Conservation (phyloP, 202 grass and related monocot genomes). For the Zizania palustris region DNA sequence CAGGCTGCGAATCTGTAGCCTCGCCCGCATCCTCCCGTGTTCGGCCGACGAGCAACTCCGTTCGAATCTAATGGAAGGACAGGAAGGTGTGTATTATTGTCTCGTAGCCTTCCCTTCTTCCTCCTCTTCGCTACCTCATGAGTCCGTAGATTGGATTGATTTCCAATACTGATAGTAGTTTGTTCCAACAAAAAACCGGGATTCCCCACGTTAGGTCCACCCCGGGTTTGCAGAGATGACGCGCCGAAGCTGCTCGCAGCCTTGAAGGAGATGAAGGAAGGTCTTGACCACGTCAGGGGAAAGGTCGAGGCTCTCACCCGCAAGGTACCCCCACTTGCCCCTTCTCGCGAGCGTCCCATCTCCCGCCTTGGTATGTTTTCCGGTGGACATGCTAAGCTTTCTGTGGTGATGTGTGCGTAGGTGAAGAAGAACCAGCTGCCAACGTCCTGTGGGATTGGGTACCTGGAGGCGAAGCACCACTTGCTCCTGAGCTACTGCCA, state of each 20-base stretch:
- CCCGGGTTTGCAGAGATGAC: slow-evolving; percentile 16
- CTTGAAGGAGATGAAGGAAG: slow-evolving; percentile 69
- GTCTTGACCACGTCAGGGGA: slow-evolving; percentile 51
- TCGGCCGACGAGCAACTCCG: too few species aligned
- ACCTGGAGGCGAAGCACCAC: slow-evolving; percentile 80
- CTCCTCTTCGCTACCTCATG: too few species aligned
- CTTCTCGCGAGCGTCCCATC: background rate
- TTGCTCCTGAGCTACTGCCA: slow-evolving; percentile 82
- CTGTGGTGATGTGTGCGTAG: slow-evolving; percentile 30
- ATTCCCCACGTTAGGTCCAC: too few species aligned
- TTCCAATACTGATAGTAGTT: too few species aligned
- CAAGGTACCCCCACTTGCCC: slow-evolving; percentile 37
- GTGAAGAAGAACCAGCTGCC: slow-evolving; percentile 65
- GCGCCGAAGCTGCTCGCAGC: slow-evolving; percentile 54
- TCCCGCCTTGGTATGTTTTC: background rate
- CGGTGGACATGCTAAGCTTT: too few species aligned
- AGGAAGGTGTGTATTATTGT: too few species aligned
- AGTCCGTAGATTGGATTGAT: too few species aligned
- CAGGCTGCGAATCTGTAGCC: too few species aligned
- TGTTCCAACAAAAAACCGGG: too few species aligned
- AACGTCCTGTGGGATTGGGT: slow-evolving; percentile 72
- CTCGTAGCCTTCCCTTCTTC: too few species aligned
- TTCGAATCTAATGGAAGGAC: too few species aligned
- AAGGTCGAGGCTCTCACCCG: slow-evolving; percentile 55
- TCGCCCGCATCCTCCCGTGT: too few species aligned